Percentiles rank a stretch among this genome's conserved stretches.
phyloP scores from a whole-genome alignment of 192 early-diverging fungal species.

The Phlyctochytrium planicorne region DNA sequence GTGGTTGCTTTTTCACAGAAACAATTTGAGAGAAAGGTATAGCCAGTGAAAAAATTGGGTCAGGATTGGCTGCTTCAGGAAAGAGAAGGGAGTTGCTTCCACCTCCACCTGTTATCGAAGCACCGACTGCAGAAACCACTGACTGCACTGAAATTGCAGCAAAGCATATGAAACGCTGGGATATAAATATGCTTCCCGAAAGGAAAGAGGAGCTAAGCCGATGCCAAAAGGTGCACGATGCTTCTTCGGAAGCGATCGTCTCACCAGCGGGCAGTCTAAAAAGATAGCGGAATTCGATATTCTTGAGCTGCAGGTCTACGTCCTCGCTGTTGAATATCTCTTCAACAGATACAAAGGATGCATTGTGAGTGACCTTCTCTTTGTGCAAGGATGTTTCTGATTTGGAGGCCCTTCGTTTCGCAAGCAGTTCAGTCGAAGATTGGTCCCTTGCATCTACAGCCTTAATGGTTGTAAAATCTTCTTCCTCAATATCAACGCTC shows the following conservation, averaged over 20 bases:
- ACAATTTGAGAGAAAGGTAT: constrained; percentile 51
- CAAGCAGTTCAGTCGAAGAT: background rate
- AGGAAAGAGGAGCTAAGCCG: constrained; percentile 17
- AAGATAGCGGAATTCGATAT: constrained; percentile 49
- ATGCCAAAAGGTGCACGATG: constrained; percentile 42
- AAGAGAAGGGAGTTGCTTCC: constrained; percentile 15
- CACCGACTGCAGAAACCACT: constrained; percentile 10
- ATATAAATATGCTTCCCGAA: constrained; percentile 46
- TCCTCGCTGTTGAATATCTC: constrained; percentile 21
- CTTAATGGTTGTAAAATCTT: constrained; percentile 45
- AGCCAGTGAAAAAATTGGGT: constrained; percentile 23
- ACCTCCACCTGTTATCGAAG: constrained; percentile 4
- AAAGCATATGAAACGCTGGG: constrained; percentile 52
- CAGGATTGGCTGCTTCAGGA: background rate
- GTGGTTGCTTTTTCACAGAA: constrained; percentile 48
- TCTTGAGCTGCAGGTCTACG: constrained; percentile 43
- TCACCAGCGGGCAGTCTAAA: constrained; percentile 47
- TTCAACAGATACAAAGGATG: background rate
- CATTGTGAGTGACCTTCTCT: background rate
- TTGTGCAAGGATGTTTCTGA: constrained; percentile 30
- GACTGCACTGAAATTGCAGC: constrained; percentile 4
- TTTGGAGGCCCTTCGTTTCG: constrained; percentile 25
- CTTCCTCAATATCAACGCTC: constrained; percentile 41
- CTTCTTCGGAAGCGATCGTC: constrained; percentile 46
- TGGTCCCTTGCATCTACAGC: background rate